phyloP scores from a whole-genome alignment of 164 flowering plant genomes.

The Hamamelis virginiana region DNA sequence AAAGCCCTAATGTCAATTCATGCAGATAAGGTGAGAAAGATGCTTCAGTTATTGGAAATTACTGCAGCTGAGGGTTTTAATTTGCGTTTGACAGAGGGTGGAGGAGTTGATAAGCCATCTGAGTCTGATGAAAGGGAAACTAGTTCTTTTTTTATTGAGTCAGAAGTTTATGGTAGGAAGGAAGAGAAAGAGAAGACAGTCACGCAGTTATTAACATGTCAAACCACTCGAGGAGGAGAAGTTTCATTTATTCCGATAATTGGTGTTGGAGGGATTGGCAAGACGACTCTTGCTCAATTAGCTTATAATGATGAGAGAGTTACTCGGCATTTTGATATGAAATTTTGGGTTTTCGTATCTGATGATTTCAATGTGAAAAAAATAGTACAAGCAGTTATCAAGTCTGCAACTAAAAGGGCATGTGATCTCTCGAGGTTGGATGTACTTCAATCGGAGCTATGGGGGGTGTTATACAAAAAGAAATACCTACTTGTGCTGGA shows the following conservation, averaged over 20 bases:
- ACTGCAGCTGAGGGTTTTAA: no score
- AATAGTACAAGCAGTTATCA: not conserved
- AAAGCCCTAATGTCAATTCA: no score
- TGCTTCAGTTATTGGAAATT: no score
- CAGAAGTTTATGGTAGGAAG: no score
- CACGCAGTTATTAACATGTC: not conserved
- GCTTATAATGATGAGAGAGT: slow-evolving; percentile 13
- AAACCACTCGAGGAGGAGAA: not conserved
- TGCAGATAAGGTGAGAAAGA: no score
- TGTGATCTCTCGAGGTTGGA: slow-evolving; percentile 1
- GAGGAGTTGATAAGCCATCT: no score
- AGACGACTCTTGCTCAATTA: slow-evolving; percentile 7
- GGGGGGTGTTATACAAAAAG: not conserved
- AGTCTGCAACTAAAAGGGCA: not conserved
- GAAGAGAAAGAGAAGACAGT: slow-evolving; percentile 6
- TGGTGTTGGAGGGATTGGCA: slow-evolving; percentile 13
- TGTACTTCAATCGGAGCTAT: not conserved
- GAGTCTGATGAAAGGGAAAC: no score
- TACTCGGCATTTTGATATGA: not conserved
- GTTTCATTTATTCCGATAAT: slow-evolving; percentile 5
- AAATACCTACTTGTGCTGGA: slow-evolving; percentile 19
- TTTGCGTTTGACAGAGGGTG: no score
- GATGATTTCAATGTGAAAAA: not conserved
- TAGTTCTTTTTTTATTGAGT: no score
- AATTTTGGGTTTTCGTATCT: slow-evolving; percentile 18